Evolutionary conservation across 805 yeast species (phyloP), one percentile per base, ranked within the genome.

Genomic region (Candida sakaeoensis): DNA sequence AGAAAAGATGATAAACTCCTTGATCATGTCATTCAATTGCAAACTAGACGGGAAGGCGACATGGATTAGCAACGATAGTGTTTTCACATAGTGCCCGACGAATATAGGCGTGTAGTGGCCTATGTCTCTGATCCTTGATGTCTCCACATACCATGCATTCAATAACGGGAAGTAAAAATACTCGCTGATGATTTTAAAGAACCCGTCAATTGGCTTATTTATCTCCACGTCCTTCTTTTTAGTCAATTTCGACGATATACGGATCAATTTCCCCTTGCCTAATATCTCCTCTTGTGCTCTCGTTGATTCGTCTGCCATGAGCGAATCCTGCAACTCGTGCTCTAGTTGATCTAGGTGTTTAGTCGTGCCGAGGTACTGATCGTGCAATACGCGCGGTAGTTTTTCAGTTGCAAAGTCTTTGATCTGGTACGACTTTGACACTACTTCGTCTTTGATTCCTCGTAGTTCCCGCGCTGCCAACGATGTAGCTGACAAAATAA

Each of bases 391-490:
- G 0, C 57, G 58, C 0, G 86, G 84, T 14, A 82, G 63, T 46
- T 47, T 46, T 42, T 69, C 61, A 1, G 74, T 48, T 1, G 74
- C 59, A 36, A 70, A 69, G 4, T 41, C 33, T 2, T 51, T 54
- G 5, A 51, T 50, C 9, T 49, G 45, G 17, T 44, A 62, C 4
- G 73, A 68, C 8, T 63, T 57, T 2, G 70, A 57, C n/a, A 69
- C 70, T 0, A 50, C 45, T 1, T 55, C 66, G 54, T 82, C 91
- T 4, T 72, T 68, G 22, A 68, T 57, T 0, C 89, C 91, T 32
- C 83, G 65, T 8, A 89, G 65, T 46, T 85, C 88, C 44, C 95
- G 61, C 0, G 89, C 87, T 2, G 85, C 76, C 17, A 89, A 61
- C 0, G 90, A 82, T 9, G 87, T 54, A 0, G 85, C 64, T 4